phyloP scores from a whole-genome alignment of 2,329 filamentous ascomycete genomes.

The Gnomoniopsis sp. region DNA sequence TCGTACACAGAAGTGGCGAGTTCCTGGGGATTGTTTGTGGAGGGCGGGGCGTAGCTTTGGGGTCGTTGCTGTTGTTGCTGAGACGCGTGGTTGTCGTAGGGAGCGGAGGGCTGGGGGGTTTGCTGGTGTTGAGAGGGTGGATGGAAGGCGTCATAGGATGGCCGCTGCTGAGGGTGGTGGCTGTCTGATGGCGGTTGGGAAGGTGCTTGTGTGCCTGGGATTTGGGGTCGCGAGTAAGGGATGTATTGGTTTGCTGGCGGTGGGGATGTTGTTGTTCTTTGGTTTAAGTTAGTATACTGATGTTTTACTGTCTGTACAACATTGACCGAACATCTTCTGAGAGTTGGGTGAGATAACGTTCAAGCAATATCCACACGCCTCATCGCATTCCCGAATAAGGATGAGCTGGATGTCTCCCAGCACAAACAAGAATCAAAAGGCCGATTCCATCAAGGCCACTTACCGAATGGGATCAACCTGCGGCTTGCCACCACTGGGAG shows the following conservation, averaged over 20 bases:
- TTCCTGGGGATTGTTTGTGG: slow-evolving; percentile 60
- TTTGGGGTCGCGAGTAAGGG: slow-evolving; percentile 13
- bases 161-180: slow-evolving; percentile 49
- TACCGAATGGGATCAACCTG: slow-evolving; percentile 22
- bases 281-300: not conserved
- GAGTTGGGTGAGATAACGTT: not conserved
- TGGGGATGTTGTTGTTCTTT: slow-evolving; percentile 13
- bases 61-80: slow-evolving; percentile 51
- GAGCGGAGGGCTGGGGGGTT: slow-evolving; percentile 47
- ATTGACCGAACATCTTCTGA: not conserved
- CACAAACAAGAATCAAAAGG: not conserved
- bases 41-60: slow-evolving; percentile 55
- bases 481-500: slow-evolving; percentile 44
- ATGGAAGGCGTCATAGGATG: slow-evolving; percentile 57
- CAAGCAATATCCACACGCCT: not conserved
- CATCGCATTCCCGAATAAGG: not conserved
- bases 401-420: not conserved
- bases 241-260: slow-evolving; percentile 17
- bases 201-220: slow-evolving; percentile 15
- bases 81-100: slow-evolving; percentile 32
- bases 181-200: slow-evolving; percentile 39
- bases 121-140: not conserved
- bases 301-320: not conserved
- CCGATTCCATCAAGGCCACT: not conserved
- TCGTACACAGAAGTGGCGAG: slow-evolving; percentile 75